Conservation (phyloP, 495 filamentous ascomycete species). For the Xylaria cubensis region DNA sequence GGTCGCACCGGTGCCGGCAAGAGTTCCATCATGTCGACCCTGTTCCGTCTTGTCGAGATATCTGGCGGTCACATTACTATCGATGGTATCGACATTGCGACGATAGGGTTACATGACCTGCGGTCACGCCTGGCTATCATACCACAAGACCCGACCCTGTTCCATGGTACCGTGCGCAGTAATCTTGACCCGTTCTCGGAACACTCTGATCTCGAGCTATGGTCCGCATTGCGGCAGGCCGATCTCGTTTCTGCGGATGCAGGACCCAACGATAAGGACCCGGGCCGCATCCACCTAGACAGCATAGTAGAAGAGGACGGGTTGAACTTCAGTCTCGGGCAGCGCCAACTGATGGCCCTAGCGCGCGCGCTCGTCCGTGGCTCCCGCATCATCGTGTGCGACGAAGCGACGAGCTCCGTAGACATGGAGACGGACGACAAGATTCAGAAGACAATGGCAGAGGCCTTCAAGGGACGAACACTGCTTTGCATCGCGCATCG, state of each 20-base stretch:
- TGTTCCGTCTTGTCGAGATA: constrained; percentile 90
- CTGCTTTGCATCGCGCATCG: constrained; percentile 95
- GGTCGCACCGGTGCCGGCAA: constrained; percentile 95
- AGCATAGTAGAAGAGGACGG: constrained; percentile 90
- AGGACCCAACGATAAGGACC: constrained; percentile 44
- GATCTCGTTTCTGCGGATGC: constrained; percentile 69
- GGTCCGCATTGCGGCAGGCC: constrained; percentile 82
- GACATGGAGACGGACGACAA: constrained; percentile 97
- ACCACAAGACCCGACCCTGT: constrained; percentile 94
- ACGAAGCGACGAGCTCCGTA: constrained; percentile 91
- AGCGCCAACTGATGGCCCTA: constrained; percentile 94
- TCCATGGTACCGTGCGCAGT: constrained; percentile 85
- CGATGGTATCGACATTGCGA: constrained; percentile 88
- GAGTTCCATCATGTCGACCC: constrained; percentile 88
- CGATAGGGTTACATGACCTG: constrained; percentile 83
- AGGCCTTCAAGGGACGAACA: constrained; percentile 87
- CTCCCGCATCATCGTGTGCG: constrained; percentile 91
- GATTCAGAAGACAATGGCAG: constrained; percentile 89
- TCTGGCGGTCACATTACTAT: constrained; percentile 84
- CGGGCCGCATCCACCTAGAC: constrained; percentile 78
- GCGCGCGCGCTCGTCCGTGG: constrained; percentile 87
- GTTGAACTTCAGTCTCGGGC: constrained; percentile 93
- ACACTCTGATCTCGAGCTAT: constrained; percentile 85
- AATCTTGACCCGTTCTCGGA: constrained; percentile 94
- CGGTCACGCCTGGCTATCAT: constrained; percentile 92